Evolutionary conservation across 2,329 filamentous ascomycete species (phyloP), one percentile per base, ranked within the genome.

Genomic region (Xylariomycetidae sp.): DNA sequence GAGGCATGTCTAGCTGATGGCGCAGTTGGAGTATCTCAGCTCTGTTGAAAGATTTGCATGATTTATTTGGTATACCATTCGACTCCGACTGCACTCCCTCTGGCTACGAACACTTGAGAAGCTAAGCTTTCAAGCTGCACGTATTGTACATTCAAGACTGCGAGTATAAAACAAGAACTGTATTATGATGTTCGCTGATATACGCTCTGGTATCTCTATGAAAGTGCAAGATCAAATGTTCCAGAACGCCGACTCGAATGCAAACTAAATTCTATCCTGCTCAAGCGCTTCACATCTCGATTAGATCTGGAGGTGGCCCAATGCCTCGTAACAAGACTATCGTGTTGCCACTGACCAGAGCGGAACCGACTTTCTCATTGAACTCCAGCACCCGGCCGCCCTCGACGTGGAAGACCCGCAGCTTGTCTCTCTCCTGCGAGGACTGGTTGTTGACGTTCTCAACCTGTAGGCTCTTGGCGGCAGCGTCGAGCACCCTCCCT

Each of bases 381-480:
- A 94, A 98, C 40, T 92, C 89, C 43, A 98, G 61, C 42, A 98
- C 59, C 37, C 88, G 69, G 0, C 92, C 92, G 0, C 84, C 86
- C 56, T 98, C 89, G 1, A 98, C 86, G 57, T 97, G 89, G 53
- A 95, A 98, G 0, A 98, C 80, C 7, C 92, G 68, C 45, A 98
- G 58, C 59, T 84, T 84, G 38, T 88, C 82, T 56, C 84, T 80
- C 64, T 94, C 87, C 10, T 82, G 74, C 3, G 73, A 75, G 1
- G 78, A 81, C 48, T 83, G 72, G 50, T 94, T 94, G 54, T 94
- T 94, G 43, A 90, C 62, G 47, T 94, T 94, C 52, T 85, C 74
- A 7, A 94, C 80, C 62, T 90, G 85, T 38, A 94, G 58, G 36
- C 75, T 74, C 59, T 76, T 81, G 0, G 88, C 87, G 12, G 87